Evolutionary conservation across 2,329 filamentous ascomycete genomes (phyloP), one percentile per base, ranked within the genome.

Genomic region (Colletotrichum cuscutae): DNA sequence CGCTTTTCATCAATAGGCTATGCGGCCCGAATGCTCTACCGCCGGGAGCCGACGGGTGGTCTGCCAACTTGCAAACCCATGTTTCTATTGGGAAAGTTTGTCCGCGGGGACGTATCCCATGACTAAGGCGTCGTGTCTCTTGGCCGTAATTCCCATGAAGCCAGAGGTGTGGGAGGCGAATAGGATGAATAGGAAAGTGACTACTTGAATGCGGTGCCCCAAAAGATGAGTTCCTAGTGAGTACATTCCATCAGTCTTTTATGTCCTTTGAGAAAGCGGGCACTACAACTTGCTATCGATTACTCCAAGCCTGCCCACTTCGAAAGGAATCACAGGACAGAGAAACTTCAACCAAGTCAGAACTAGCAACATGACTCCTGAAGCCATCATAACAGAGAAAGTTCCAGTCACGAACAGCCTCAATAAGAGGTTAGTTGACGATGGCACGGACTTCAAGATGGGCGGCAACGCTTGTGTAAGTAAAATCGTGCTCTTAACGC

Each of bases 21-120:
- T 19, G 37, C 64, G 64, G 49, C 49, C 64, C 64, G 63, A 52
- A 68, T 68, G 24, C 52, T 71, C 13, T 54, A 15, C 52, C 52
- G 49, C 7, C 5, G 28, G 28, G 1, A 42, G 9, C 9, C n/a
- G 15, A 19, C 4, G 42, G 12, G 26, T 32, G n/a, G 28, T 37
- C 58, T 13, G 37, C 15, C 37, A 28, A 28, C 37, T 62, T 15
- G 6, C 13, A 0, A 13, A 0, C 13, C 35, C 37, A 19, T 42
- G 6, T 22, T 37, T 56, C 32, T 22, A 58, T 19, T 12, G 54
- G 58, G 52, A 37, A 62, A 22, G 49, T 58, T 8, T 15, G 56
- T 30, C 32, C 49, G 32, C 42, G 24, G 11, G 5, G 49, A 24
- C 15, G 0, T 15, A 22, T 54, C 22, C 22, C 52, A 4, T 57